Evolutionary conservation across 2,329 filamentous ascomycete genomes (phyloP), one percentile per base, ranked within the genome.

Genomic region (Talaromyces sp.): DNA sequence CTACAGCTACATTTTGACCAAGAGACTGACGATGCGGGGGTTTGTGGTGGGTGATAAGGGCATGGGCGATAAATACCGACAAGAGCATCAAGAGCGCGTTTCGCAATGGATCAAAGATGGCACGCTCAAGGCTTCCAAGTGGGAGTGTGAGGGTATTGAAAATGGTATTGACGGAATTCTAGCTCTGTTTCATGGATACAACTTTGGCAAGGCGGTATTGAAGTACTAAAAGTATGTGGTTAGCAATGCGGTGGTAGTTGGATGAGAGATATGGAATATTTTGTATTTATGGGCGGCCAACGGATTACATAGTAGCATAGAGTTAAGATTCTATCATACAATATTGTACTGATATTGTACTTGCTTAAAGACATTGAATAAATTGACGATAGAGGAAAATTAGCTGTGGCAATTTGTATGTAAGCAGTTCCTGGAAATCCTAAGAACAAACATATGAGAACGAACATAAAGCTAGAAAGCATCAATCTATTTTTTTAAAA

Each of bases 131-230:
- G 82, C 85, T 55, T 86, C 87, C 76, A 79, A 88, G 63, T 79
- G 83, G 67, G 78, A 89, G 61, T 91, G 88, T 0, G 81, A 87
- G 58, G 90, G 91, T 21, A 92, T 95, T 62, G 91, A 95, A 63
- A 86, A 90, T 63, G 88, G 87, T 0, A 79, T 85, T 6, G 84
- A 92, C 60, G 91, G 88, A 0, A 81, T 95, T 62, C 75, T 93
- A 12, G 89, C 86, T 12, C 86, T 95, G 79, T 81, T 94, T 58
- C 73, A 84, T 69, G 91, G 91, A 54, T 83, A 89, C 75, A 95
- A 95, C 79, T 90, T 92, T 75, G 91, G 91, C 66, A 96, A 96
- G 83, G 89, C 90, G 17, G 83, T 94, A 24, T 69, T 94, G 68
- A 89, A 90, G 80, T 62, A 62, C 84, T 88, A 52, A 48, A 21